Evolutionary conservation across 2,329 filamentous ascomycete species (phyloP).

Genomic region (Neofusicoccum ribis): DNA sequence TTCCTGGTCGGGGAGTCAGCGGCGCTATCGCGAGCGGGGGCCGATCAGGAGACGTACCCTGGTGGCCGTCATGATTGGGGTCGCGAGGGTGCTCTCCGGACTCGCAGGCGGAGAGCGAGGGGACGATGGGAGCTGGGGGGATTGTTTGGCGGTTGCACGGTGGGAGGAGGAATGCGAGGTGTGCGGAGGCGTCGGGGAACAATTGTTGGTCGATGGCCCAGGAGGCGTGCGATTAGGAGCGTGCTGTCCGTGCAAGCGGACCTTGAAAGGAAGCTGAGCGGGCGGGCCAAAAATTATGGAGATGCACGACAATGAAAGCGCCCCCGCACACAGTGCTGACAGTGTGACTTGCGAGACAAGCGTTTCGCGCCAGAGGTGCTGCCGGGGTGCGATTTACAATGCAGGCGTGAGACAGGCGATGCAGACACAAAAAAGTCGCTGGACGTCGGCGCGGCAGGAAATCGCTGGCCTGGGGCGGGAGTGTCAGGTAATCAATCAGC

Average conservation of each 20-base stretch:
- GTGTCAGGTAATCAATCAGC: constrained; percentile 16
- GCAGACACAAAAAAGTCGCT: constrained; percentile 1
- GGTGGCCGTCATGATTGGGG: constrained; percentile 38
- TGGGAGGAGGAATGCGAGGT: neutral
- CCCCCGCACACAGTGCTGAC: constrained; percentile 19
- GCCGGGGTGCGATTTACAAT: constrained; percentile 7
- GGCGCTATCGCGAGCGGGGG: constrained; percentile 23
- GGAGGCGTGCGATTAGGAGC: constrained; percentile 18
- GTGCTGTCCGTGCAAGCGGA: constrained; percentile 17
- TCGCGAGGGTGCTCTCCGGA: neutral
- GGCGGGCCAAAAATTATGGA: constrained; percentile 21
- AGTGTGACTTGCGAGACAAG: constrained; percentile 5
- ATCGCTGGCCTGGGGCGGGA: constrained; percentile 6
- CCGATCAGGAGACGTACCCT: constrained; percentile 31
- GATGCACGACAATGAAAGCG: constrained; percentile 21
- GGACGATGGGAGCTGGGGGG: neutral
- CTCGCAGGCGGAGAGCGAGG: neutral
- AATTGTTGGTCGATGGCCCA: constrained; percentile 16
- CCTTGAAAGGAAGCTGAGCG: constrained; percentile 19
- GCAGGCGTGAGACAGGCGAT: constrained; percentile 5
- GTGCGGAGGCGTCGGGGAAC: constrained; percentile 1
- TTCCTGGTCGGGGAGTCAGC: constrained; percentile 38
- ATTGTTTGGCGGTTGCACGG: neutral
- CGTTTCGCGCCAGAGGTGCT: neutral
- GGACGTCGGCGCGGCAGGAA: neutral